These are phyloP conservation scores for Avena sativa DNA, from an alignment of 176 grass and related monocot genomes.

Conservation along the genomic window DNA sequence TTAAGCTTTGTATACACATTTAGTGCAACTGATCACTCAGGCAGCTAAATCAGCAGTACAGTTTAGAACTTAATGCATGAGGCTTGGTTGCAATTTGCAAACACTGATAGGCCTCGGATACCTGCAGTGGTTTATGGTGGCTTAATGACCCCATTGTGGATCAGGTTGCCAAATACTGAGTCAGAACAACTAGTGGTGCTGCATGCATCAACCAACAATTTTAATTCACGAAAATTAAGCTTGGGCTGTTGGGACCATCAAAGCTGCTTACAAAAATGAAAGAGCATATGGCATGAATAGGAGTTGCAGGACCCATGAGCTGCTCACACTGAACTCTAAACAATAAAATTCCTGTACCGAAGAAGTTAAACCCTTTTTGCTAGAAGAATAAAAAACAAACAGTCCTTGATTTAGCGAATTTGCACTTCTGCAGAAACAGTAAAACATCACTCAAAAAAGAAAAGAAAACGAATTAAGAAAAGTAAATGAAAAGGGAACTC, in stretches of 20 bases:
- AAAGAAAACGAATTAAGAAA: background rate
- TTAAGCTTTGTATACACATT: slow-evolving; percentile 33
- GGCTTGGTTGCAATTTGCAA: background rate
- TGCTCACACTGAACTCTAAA: background rate
- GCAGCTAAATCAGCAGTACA: slow-evolving; percentile 1
- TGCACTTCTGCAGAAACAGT: background rate
- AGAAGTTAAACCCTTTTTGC: background rate
- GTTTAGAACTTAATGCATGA: slow-evolving; percentile 10
- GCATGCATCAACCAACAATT: slow-evolving; percentile 15
- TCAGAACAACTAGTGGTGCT: slow-evolving; percentile 12
- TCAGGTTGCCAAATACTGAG: slow-evolving; percentile 8
- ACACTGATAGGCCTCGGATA: slow-evolving; percentile 21
- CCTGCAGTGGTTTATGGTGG: slow-evolving; percentile 17
- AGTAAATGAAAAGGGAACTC: slow-evolving; percentile 28
- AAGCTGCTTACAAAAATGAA: slow-evolving; percentile 2
- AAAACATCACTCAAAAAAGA: slow-evolving; percentile 18
- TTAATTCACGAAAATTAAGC: slow-evolving; percentile 16
- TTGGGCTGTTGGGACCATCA: slow-evolving; percentile 19
- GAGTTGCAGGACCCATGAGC: slow-evolving; percentile 20
- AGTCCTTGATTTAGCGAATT: slow-evolving; percentile 25
- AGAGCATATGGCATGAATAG: slow-evolving; percentile 21
- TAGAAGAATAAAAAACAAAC: background rate
- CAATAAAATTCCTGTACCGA: slow-evolving; percentile 27
- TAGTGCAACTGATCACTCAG: slow-evolving; percentile 1
- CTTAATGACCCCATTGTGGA: slow-evolving; percentile 7